Conservation (phyloP, 1,284 basidiomycete species). For the Inonotus hispidus region DNA sequence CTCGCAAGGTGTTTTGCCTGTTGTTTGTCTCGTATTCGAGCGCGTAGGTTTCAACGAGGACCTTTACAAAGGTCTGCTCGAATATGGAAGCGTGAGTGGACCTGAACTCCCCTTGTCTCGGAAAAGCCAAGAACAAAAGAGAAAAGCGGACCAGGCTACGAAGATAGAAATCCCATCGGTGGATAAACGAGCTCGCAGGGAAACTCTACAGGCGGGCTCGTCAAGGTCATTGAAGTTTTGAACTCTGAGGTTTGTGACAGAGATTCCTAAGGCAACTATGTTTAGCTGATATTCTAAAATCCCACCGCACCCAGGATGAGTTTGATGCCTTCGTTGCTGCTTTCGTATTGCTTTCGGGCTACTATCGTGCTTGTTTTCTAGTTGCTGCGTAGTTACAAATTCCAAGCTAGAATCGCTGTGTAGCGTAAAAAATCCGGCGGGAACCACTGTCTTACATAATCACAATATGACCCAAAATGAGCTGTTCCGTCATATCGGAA, state of each 20-base stretch:
- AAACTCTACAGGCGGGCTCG: not conserved
- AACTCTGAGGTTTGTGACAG: not conserved
- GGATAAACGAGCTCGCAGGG: not conserved
- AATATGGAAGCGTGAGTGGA: not conserved
- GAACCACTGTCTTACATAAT: not conserved
- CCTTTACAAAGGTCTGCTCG: not conserved
- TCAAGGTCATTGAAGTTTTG: not conserved
- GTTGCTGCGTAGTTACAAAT: not conserved
- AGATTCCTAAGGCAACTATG: not conserved
- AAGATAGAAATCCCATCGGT: not conserved
- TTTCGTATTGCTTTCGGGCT: not conserved
- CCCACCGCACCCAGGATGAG: not conserved
- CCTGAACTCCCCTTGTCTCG: not conserved
- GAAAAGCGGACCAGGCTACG: not conserved
- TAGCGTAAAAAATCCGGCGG: not conserved
- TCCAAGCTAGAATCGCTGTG: not conserved
- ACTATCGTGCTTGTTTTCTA: not conserved
- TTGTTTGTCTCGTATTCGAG: not conserved
- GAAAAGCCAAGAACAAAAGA: not conserved
- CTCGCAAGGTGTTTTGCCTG: not conserved
- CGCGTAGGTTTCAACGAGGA: slow-evolving; percentile 4
- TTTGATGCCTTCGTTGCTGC: not conserved
- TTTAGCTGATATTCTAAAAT: not conserved
- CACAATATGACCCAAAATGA: not conserved
- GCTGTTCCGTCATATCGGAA: not conserved